Percentiles rank a stretch among this genome's conserved stretches.
These are phyloP conservation scores for Podospora appendiculata DNA, from an alignment of 495 filamentous ascomycete species.

Conservation along the genomic window DNA sequence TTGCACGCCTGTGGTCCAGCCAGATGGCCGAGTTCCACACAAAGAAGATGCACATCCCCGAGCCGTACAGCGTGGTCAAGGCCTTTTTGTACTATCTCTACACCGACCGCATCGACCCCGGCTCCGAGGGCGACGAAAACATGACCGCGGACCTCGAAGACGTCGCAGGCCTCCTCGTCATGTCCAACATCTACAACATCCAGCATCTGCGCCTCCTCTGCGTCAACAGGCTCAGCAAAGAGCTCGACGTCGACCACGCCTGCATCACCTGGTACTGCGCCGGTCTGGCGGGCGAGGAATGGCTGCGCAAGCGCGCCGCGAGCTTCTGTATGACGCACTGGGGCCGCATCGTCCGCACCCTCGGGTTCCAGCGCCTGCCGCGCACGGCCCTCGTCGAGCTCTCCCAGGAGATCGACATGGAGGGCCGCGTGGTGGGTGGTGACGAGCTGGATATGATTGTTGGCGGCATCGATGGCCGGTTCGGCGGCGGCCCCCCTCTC, in stretches of 20 bases:
- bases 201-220: slow-evolving; percentile 84
- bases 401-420: slow-evolving; percentile 86
- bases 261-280: slow-evolving; percentile 96
- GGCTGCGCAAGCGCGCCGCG: slow-evolving; percentile 80
- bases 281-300: slow-evolving; percentile 80
- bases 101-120: slow-evolving; percentile 77
- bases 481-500: slow-evolving; percentile 47
- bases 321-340: slow-evolving; percentile 86
- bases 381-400: slow-evolving; percentile 75
- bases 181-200: slow-evolving; percentile 97
- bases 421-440: slow-evolving; percentile 79
- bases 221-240: slow-evolving; percentile 76
- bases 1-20: slow-evolving; percentile 77
- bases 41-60: slow-evolving; percentile 94
- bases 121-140: slow-evolving; percentile 41
- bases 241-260: slow-evolving; percentile 88
- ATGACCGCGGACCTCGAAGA: slow-evolving; percentile 61
- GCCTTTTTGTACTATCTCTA: slow-evolving; percentile 96
- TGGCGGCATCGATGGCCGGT: slow-evolving; percentile 52
- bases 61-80: slow-evolving; percentile 88
- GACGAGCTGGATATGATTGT: slow-evolving; percentile 71
- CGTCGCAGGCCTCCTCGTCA: slow-evolving; percentile 91
- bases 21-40: slow-evolving; percentile 97
- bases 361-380: slow-evolving; percentile 73
- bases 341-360: slow-evolving; percentile 87